Conservation (phyloP, 2,329 filamentous ascomycete genomes). For the Cadophora sp. region DNA sequence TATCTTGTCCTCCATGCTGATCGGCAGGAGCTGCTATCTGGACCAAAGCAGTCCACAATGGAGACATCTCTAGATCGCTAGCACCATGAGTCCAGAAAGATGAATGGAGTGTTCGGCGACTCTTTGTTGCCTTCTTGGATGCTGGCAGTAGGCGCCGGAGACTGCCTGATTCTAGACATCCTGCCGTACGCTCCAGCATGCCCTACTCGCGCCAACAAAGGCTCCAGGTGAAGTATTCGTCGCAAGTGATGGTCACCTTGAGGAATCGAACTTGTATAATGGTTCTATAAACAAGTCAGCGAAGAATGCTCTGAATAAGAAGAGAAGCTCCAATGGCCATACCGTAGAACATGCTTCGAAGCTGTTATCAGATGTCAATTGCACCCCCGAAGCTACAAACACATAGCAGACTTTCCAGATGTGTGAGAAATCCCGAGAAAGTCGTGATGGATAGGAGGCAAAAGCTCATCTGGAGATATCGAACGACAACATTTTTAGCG, state of each 20-base stretch:
- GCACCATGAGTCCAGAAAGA: constrained; percentile 62
- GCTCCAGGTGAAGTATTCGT: constrained; percentile 13
- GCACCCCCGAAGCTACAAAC: background rate
- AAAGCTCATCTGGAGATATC: constrained; percentile 15
- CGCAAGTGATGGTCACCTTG: constrained; percentile 16
- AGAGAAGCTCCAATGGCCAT: background rate
- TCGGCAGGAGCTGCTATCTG: constrained; percentile 30
- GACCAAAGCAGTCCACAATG: constrained; percentile 41
- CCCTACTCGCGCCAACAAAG: constrained; percentile 41
- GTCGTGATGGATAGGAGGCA: constrained; percentile 13
- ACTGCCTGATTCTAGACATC: constrained; percentile 62
- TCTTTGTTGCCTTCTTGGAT: constrained; percentile 43
- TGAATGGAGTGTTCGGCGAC: constrained; percentile 57
- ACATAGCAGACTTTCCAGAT: background rate
- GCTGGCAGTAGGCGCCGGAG: constrained; percentile 55
- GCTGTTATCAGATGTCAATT: background rate
- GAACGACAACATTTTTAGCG: constrained; percentile 26
- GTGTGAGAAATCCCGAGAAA: background rate
- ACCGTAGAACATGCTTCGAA: constrained; percentile 38
- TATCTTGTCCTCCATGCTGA: constrained; percentile 22
- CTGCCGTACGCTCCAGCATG: constrained; percentile 65
- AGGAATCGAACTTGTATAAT: constrained; percentile 5
- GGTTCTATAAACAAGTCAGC: constrained; percentile 11
- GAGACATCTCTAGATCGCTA: constrained; percentile 42
- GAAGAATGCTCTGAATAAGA: background rate